A percentile compares a stretch with the other conserved stretches of the same genome.
Conservation (phyloP, 305 asterid species). For the Petunia hybrid region DNA sequence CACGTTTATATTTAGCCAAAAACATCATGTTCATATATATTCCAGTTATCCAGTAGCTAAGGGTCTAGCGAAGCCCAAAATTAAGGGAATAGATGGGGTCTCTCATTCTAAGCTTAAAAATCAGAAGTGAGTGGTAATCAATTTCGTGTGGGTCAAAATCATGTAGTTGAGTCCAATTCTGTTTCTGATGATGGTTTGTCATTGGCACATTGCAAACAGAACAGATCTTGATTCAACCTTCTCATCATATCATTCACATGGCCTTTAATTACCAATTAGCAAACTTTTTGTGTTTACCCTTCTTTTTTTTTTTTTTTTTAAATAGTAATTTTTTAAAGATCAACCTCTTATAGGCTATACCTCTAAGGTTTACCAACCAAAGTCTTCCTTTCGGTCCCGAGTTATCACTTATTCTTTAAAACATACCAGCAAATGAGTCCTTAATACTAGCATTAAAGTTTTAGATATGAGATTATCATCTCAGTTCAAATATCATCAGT, state of each 20-base stretch:
- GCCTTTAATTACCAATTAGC: not conserved
- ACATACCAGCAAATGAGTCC: too few relatives aligned
- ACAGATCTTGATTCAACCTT: slow-evolving; percentile 11
- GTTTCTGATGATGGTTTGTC: not conserved
- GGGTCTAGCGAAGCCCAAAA: not conserved
- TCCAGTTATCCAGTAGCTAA: too few relatives aligned
- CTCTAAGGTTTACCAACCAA: too few relatives aligned
- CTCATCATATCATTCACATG: slow-evolving; percentile 28
- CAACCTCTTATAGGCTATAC: not conserved
- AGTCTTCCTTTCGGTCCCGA: too few relatives aligned
- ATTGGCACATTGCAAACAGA: slow-evolving; percentile 11
- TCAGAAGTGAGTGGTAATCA: slow-evolving; percentile 1
- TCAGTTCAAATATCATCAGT: too few relatives aligned
- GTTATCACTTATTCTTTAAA: too few relatives aligned
- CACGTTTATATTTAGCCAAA: not conserved
- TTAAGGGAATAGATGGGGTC: not conserved
- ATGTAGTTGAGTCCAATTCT: slow-evolving; percentile 5
- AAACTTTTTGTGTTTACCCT: not conserved
- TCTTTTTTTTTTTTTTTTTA: not conserved
- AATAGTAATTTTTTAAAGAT: not conserved
- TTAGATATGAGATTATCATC: too few relatives aligned
- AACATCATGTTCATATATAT: not conserved
- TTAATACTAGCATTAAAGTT: too few relatives aligned
- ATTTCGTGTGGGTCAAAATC: slow-evolving; percentile 4
- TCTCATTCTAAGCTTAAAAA: not conserved